Evolutionary conservation across 768 basidiomycete genomes (phyloP), one percentile per base, ranked within the genome.

Genomic region (Tricholoma furcatifolium): DNA sequence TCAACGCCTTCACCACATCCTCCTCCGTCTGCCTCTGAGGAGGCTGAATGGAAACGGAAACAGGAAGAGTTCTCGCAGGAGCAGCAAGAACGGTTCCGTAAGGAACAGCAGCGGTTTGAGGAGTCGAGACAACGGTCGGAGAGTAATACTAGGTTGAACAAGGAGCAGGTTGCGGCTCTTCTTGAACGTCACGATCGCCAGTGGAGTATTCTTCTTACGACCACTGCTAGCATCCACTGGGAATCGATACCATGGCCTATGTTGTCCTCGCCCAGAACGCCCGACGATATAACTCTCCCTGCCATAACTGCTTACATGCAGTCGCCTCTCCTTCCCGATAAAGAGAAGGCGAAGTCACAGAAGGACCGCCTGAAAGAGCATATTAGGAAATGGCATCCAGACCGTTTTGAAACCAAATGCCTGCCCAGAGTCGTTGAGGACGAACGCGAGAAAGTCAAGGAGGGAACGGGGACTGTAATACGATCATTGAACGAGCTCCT

Each of bases 281-380:
- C 84, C 6, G 87, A 87, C 32, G 85, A 87, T 9, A 75, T 90
- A 58, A 83, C 82, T 4, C 70, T 74, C 4, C 58, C 67, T 3
- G 78, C 75, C 9, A 78, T 91, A 60, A 72, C 73, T 40, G 79
- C 81, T 30, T 90, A 89, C 58, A 75, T 90, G 61, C 70, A 80
- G 51, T 83, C 83, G 14, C 72, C 79, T 10, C 65, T 79, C 52
- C 78, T 81, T 56, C 80, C 84, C 1, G 73, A 74, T 51, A 71
- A 65, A 51, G 82, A 83, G 24, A 78, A 75, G 61, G 58, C 74
- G 45, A 81, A 78, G 67, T 71, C 72, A 43, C 60, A 74, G 45
- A 88, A 87, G 70, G 89, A 91, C 60, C 82, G 87, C 12, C 75
- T 90, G 57, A 88, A 83, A 72, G 88, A 91, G 55, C 81, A 84